phyloP scores from a whole-genome alignment of 768 basidiomycete species.

The Pleurotus citrinopileatus region DNA sequence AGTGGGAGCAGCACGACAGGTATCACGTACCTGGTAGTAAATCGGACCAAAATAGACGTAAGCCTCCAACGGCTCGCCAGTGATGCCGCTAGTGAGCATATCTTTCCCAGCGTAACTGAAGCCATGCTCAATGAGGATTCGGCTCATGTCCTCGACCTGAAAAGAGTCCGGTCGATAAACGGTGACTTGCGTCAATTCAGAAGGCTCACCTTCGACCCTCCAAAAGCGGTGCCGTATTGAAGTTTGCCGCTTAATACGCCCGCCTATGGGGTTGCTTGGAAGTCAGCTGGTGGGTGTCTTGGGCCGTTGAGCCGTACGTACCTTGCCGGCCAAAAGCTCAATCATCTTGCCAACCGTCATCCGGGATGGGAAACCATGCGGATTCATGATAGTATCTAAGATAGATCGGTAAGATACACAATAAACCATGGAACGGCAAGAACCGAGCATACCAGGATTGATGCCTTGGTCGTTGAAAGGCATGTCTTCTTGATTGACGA shows the following conservation, averaged over 20 bases:
- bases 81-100: slow-evolving; percentile 97
- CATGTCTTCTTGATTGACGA: slow-evolving; percentile 99
- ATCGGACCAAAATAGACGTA: slow-evolving; percentile 99
- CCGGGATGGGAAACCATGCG: slow-evolving; percentile 97
- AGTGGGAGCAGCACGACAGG: slow-evolving; percentile 2
- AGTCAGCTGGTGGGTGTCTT: slow-evolving; percentile 2
- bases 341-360: slow-evolving; percentile 99
- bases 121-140: slow-evolving; percentile 90
- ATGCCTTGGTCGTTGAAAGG: slow-evolving; percentile 99
- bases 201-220: slow-evolving; percentile 82
- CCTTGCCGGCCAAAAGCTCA: slow-evolving; percentile 94
- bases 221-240: slow-evolving; percentile 95
- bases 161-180: not conserved
- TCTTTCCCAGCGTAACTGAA: slow-evolving; percentile 99
- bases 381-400: slow-evolving; percentile 98
- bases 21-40: slow-evolving; percentile 79
- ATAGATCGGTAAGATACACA: slow-evolving; percentile 11
- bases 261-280: slow-evolving; percentile 48
- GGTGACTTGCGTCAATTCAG: not conserved
- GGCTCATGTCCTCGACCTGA: slow-evolving; percentile 96
- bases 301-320: slow-evolving; percentile 22
- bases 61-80: slow-evolving; percentile 92
- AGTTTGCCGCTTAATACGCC: slow-evolving; percentile 88
- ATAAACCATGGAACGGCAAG: slow-evolving; percentile 10
- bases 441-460: slow-evolving; percentile 62